Base-by-base conservation (phyloP, 2,329 filamentous ascomycete genomes). In the Hymenotorrendiella dingleyae region DNA sequence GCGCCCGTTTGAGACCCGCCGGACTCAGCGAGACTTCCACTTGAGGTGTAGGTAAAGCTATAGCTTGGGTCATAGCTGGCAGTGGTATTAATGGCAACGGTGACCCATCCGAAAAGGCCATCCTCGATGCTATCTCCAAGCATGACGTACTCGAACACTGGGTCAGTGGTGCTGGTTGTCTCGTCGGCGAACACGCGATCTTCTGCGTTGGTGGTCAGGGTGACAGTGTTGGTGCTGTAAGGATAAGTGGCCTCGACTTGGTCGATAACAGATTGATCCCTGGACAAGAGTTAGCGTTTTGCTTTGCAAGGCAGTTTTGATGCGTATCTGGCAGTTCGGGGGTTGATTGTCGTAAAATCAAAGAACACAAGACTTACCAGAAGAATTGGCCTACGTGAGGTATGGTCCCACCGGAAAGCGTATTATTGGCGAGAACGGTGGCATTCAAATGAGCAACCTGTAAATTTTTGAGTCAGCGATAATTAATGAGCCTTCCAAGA, bases 261-360 rank as follows among this genome's bases (percentile, higher is more conserved):
- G 23, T 54, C 50, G 51, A 78, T 70, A 11, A 83, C 69, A 48
- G 68, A 65, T 57, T 82, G 73, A 59, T 82, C 76, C n/a, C n/a
- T n/a, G n/a, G n/a, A 56, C 68, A 78, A 83, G 43, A 79, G 59
- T 59, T 84, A 78, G 21, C 78, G 78, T 16, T 32, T 11, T 32
- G n/a, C n/a, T n/a, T n/a, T n/a, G n/a, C n/a, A n/a, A n/a, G n/a
- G n/a, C n/a, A n/a, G n/a, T n/a, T n/a, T n/a, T n/a, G n/a, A n/a
- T n/a, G n/a, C n/a, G n/a, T n/a, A n/a, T n/a, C n/a, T n/a, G n/a
- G n/a, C n/a, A n/a, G n/a, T n/a, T n/a, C n/a, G n/a, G n/a, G n/a
- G n/a, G n/a, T n/a, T n/a, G n/a, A n/a, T n/a, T n/a, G n/a, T n/a
- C n/a, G n/a, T n/a, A n/a, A n/a, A n/a, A n/a, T n/a, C n/a, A n/a